Base-by-base conservation (phyloP, 2,329 filamentous ascomycete species). In the Calonectria hawksworthii region DNA sequence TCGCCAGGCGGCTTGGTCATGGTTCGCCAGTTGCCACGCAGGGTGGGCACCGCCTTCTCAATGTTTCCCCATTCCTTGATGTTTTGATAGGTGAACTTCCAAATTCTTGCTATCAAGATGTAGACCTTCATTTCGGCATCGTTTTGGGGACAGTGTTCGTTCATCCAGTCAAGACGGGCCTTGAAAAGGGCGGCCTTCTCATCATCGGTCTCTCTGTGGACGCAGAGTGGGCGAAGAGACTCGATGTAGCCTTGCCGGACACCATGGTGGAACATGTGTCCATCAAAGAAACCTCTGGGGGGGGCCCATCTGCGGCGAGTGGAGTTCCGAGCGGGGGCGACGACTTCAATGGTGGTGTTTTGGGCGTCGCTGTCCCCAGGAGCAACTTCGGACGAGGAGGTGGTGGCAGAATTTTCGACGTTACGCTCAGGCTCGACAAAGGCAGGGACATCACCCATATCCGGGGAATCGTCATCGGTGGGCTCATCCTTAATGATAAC, bases 21-120 rank as follows among this genome's bases (percentile, higher is more conserved):
- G 3, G 89, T 91, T 6, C 94, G 88, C 78, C 90, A 92, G 0
- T 93, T 89, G 0, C 94, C 94, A 18, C 94, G 89, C 47, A 96
- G 87, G 0, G 94, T 96, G 14, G 93, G 94, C 84, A 95, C 93
- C 1, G 93, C 92, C 79, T 94, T 92, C 0, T 82, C 84, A 76
- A 93, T 93, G 1, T 87, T 84, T 18, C 92, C 90, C 23, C 85
- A 80, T 9, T 81, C 78, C 47, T 44, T 38, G n/a, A 77, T 76
- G 0, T 63, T 16, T 0, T 9, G 2, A 4, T 74, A 77, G 0
- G 44, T 32, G 0, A 68, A 7, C 0, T 51, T 36, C 14, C 11
- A 26, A 0, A 5, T 1, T 2, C 74, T 61, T 0, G 54, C 68
- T 3, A n/a, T 6, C 3, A 38, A 3, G 2, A 76, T 30, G 26